Evolutionary conservation across 2,329 filamentous ascomycete species (phyloP), one percentile per base, ranked within the genome.

Genomic region (Aspergillus amoenus): DNA sequence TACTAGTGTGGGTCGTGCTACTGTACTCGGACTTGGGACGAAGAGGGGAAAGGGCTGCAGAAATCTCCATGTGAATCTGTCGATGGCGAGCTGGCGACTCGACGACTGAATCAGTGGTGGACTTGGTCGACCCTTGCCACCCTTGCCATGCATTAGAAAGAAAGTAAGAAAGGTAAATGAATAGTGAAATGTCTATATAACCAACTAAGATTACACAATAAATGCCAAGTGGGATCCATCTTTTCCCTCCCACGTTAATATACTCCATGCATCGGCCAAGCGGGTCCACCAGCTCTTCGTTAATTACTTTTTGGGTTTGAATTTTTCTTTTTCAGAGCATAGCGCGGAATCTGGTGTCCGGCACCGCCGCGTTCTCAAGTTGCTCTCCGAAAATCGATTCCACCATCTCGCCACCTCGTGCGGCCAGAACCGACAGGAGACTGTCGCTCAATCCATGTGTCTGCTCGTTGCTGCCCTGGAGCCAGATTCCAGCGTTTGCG

Each of bases 391-490:
- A 94, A 59, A 94, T 87, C 37, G 86, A 88, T 59, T 87, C 75
- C 17, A 93, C 88, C 70, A 94, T 86, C 76, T 94, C 89, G 24
- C 89, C 90, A 34, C 89, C 88, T 54, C 91, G 80, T 24, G 87
- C 85, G 6, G 89, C 85, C 61, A 94, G 79, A 60, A 94, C 88
- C 2, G 90, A 93, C 52, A 95, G 81, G 52, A 95, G 82, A 46
- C 88, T 91, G 73, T 95, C 90, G 71, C 90, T 91, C 75, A 95
- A 76, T 58, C 93, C 93, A 74, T 97, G 93, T 34, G 92, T 96
- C 60, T 82, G 86, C 79, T 97, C 93, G 72, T 92, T 95, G 78
- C 93, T 97, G 32, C 93, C 93, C 73, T 97, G 94, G 66, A 97
- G 80, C 88, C 90, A 97, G 57, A 97, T 81, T 3, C 93, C 93